Base-by-base conservation (phyloP, 345 rosid species). In the Iberis pinnata region DNA sequence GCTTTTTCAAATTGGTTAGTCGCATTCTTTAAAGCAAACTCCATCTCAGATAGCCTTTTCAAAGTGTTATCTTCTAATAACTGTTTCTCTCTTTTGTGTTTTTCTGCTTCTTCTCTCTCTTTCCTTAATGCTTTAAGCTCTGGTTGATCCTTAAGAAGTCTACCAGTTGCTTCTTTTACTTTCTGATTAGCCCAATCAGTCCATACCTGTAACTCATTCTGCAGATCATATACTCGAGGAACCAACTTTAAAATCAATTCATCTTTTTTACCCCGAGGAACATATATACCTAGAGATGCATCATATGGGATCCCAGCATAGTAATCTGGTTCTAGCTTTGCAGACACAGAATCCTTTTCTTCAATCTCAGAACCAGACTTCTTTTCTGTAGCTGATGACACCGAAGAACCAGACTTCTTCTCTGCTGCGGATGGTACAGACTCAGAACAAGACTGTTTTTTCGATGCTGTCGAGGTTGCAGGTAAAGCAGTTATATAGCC, bases 121-220 rank as follows among this genome's bases (percentile, higher is more conserved):
- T 78, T 86, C 79, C 84, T 81, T 48, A 92, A 70, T 13, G 78
- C 68, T 73, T 90, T 87, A 47, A 92, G 89, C 65, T 88, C 96
- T 53, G 75, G 84, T 66, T 82, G 82, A 71, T 80, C 95, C 69
- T 80, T 83, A 43, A 67, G 71, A 47, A 67, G 80, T 77, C 93
- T 80, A 51, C 82, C 80, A 61, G 95, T 82, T 63, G 95, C 98
- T 67, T 87, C 93, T 88, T 87, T 92, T 41, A 92, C 96, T 72
- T 87, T 92, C 75, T 92, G 86, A 71, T 87, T 82, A 31, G 93
- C 89, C 98, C 98, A 90, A 31, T 90, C 93, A 15, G 87, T 82
- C 96, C 98, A 92, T 60, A 79, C 93, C 56, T 82, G 92, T 39
- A 87, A 67, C 70, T 84, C 95, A 78, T 73, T 81, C 53, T 62